These are phyloP conservation scores for Ceratocystis eucalypticola DNA, from an alignment of 2,329 filamentous ascomycete genomes.

Conservation along the genomic window DNA sequence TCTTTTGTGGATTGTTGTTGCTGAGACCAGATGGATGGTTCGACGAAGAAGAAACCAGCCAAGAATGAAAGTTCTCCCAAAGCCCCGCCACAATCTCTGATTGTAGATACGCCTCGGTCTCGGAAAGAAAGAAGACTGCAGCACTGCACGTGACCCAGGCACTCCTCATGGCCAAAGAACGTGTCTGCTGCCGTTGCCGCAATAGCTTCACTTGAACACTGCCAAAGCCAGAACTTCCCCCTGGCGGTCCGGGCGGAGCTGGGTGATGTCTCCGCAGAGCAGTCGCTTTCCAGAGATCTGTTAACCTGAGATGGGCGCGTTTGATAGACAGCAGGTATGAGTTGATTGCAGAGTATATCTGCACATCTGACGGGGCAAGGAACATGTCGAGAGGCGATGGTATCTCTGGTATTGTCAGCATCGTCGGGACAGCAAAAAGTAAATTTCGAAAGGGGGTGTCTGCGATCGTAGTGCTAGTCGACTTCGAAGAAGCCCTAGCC, in stretches of 20 bases:
- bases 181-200: slow-evolving; percentile 48
- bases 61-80: slow-evolving; percentile 65
- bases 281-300: slow-evolving; percentile 75
- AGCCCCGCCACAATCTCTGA: slow-evolving; percentile 72
- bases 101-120: slow-evolving; percentile 78
- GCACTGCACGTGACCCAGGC: slow-evolving; percentile 85
- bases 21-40: not conserved
- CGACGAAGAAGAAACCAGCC: slow-evolving; percentile 46
- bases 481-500: slow-evolving; percentile 17
- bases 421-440: slow-evolving; percentile 46
- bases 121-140: slow-evolving; percentile 76
- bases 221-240: slow-evolving; percentile 47
- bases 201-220: slow-evolving; percentile 46
- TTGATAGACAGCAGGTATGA: slow-evolving; percentile 77
- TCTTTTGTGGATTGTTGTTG: slow-evolving; percentile 19
- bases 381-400: slow-evolving; percentile 77
- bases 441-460: slow-evolving; percentile 57
- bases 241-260: slow-evolving; percentile 51
- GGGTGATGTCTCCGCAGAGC: slow-evolving; percentile 65
- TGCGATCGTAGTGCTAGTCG: slow-evolving; percentile 25
- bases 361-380: slow-evolving; percentile 59
- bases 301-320: slow-evolving; percentile 70
- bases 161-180: slow-evolving; percentile 57
- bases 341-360: slow-evolving; percentile 72
- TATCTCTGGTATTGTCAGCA: slow-evolving; percentile 56